These are phyloP conservation scores for Boletus patriciae DNA, from an alignment of 768 basidiomycete species.

Conservation along the genomic window DNA sequence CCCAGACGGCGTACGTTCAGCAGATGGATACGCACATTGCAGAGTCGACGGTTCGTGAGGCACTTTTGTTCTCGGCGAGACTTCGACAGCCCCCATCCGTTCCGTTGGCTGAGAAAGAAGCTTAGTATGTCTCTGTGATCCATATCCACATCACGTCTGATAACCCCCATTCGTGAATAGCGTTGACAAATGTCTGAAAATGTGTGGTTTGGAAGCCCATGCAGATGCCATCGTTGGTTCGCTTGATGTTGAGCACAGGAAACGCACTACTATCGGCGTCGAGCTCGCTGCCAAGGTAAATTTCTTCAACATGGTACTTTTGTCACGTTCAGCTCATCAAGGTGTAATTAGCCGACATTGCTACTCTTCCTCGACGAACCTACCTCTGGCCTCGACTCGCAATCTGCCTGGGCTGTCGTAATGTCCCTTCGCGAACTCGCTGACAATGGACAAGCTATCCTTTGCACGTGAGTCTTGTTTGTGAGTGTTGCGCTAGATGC, in stretches of 20 bases:
- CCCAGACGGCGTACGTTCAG: conserved; percentile 57
- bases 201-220: conserved; percentile 62
- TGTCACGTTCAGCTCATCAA: not conserved
- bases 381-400: conserved; percentile 55
- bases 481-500: not conserved
- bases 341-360: conserved; percentile 46
- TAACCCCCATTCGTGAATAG: conserved; percentile 21
- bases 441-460: conserved; percentile 53
- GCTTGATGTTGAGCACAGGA: conserved; percentile 47
- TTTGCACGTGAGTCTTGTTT: conserved; percentile 46
- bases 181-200: conserved; percentile 57
- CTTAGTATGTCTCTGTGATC: conserved; percentile 53
- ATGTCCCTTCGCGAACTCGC: conserved; percentile 52
- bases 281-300: conserved; percentile 56
- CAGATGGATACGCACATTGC: conserved; percentile 82
- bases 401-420: conserved; percentile 51
- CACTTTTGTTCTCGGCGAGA: conserved; percentile 75
- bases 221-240: conserved; percentile 68
- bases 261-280: conserved; percentile 60
- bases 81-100: conserved; percentile 73
- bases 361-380: conserved; percentile 63
- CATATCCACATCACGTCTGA: not conserved
- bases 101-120: conserved; percentile 68
- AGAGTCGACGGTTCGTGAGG: conserved; percentile 77
- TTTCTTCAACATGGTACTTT: not conserved